phyloP scores from a whole-genome alignment of 768 basidiomycete genomes.

The Exidia glandulosa region DNA sequence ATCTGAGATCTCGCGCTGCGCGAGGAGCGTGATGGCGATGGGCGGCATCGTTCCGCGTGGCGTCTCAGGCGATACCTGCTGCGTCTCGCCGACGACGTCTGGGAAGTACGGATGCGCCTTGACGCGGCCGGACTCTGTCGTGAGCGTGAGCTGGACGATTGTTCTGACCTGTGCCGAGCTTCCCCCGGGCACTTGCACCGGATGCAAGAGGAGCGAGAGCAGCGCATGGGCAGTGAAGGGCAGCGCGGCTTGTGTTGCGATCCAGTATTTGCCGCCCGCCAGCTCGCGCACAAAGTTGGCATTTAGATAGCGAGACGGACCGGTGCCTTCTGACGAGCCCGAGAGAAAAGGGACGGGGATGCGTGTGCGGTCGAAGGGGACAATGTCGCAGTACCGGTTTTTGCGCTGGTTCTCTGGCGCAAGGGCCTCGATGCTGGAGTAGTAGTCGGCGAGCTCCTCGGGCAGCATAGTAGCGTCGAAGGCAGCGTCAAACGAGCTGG shows the following conservation, averaged over 20 bases:
- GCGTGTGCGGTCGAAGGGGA: slow-evolving; percentile 75
- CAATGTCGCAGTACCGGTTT: slow-evolving; percentile 66
- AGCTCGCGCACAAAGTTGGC: slow-evolving; percentile 78
- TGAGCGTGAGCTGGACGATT: slow-evolving; percentile 71
- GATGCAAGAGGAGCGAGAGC: slow-evolving; percentile 54
- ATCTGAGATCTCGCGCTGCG: slow-evolving; percentile 33
- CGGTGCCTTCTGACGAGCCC: not conserved
- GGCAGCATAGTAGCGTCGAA: slow-evolving; percentile 3
- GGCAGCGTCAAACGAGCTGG: slow-evolving; percentile 13
- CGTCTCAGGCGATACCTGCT: slow-evolving; percentile 26
- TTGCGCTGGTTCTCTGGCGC: slow-evolving; percentile 29
- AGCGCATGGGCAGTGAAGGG: slow-evolving; percentile 62
- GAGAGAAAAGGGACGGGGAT: slow-evolving; percentile 35
- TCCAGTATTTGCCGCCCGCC: slow-evolving; percentile 68
- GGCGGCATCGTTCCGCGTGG: slow-evolving; percentile 37
- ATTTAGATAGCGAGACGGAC: slow-evolving; percentile 55
- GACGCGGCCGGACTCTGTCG: slow-evolving; percentile 53
- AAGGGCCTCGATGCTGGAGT: slow-evolving; percentile 43
- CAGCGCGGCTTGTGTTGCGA: slow-evolving; percentile 76
- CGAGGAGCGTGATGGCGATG: slow-evolving; percentile 48
- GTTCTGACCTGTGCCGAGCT: slow-evolving; percentile 39
- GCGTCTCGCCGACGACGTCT: slow-evolving; percentile 36
- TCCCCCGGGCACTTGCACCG: slow-evolving; percentile 22
- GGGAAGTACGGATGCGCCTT: slow-evolving; percentile 81
- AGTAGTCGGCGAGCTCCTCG: slow-evolving; percentile 29